Base-by-base conservation (phyloP, 1,284 basidiomycete species). In the Cronartium quercuum region DNA sequence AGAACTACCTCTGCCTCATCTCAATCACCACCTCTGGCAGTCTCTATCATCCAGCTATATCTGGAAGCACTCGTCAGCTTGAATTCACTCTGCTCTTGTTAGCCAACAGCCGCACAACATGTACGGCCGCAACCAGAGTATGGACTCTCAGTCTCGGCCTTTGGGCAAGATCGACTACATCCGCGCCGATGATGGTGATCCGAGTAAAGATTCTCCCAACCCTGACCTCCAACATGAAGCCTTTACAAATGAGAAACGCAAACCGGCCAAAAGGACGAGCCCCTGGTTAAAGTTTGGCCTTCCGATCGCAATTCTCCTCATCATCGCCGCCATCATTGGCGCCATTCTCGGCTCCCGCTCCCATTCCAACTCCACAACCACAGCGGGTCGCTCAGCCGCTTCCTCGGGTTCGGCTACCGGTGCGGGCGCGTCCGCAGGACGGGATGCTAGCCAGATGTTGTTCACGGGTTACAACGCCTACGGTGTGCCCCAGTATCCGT, bases 401-500 rank as follows among this genome's bases (percentile, higher is more conserved):
- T 3, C 69, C 4, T 24, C 58, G n/a, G 58, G 21, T 60, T 40
- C 62, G 13, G 69, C 47, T 1, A 18, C 6, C 18, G 69, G 69
- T 34, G 69, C 69, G n/a, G 69, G 69, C 35, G 21, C 44, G 2
- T 57, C 38, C 58, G 69, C 69, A 21, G 69, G 69, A n/a, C 64
- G 57, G 29, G 61, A 64, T 38, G 41, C 62, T 34, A 51, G 51
- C 34, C 69, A 73, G 15, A 55, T 73, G 1, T 63, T 73, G 62
- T 73, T 73, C 51, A 47, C 69, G n/a, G 69, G 69, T 21, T 73
- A 73, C 37, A 73, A 65, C 62, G 5, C 69, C 13, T 73, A 73
- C 51, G 69, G 69, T 5, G 69, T 73, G 21, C 69, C 69, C 5
- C 69, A 73, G 38, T 73, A 73, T 44, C 69, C 69, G 21, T 42